Percentiles rank a stretch among this genome's conserved stretches.
Conservation (phyloP, 2,329 filamentous ascomycete genomes). For the Fusarium sp. region DNA sequence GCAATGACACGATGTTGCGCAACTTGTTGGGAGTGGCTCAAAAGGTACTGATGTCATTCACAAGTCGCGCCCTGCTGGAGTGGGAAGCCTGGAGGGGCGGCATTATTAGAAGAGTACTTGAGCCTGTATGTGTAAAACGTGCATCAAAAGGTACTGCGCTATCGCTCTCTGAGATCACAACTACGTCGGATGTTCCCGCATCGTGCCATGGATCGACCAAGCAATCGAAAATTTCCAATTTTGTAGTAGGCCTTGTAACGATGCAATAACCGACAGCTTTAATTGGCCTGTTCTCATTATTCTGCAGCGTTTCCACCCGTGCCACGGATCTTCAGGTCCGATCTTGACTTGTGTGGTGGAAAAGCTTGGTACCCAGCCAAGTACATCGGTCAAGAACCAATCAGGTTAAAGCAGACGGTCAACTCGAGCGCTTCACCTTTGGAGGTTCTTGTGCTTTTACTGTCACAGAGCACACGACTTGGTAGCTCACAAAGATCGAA, state of each 20-base stretch:
- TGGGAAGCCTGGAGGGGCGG: slow-evolving; percentile 22
- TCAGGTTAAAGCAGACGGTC: slow-evolving; percentile 7
- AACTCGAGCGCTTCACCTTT: slow-evolving; percentile 3
- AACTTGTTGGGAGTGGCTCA: slow-evolving; percentile 37
- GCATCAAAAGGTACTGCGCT: slow-evolving; percentile 18
- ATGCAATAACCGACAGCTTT: not conserved
- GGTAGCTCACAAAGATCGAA: too few relatives aligned
- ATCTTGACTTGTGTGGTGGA: slow-evolving; percentile 24
- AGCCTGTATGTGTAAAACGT: not conserved
- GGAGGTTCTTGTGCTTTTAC: not conserved
- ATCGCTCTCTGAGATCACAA: slow-evolving; percentile 13
- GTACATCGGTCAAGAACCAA: slow-evolving; percentile 15
- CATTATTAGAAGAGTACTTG: slow-evolving; percentile 22
- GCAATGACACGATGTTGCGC: slow-evolving; percentile 29
- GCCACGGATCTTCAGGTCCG: slow-evolving; percentile 35
- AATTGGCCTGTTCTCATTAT: slow-evolving; percentile 6
- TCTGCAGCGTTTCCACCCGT: slow-evolving; percentile 13
- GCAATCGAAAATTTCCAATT: slow-evolving; percentile 17
- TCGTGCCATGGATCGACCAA: slow-evolving; percentile 17
- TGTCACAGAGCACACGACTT: too few relatives aligned
- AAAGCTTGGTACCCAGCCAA: slow-evolving; percentile 20
- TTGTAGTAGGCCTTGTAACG: not conserved
- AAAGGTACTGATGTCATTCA: slow-evolving; percentile 44
- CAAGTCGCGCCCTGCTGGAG: slow-evolving; percentile 32
- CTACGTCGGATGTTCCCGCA: slow-evolving; percentile 18